phyloP scores from a whole-genome alignment of 1,139 yeast genomes.

The Kurtzmaniella quercitrusa region DNA sequence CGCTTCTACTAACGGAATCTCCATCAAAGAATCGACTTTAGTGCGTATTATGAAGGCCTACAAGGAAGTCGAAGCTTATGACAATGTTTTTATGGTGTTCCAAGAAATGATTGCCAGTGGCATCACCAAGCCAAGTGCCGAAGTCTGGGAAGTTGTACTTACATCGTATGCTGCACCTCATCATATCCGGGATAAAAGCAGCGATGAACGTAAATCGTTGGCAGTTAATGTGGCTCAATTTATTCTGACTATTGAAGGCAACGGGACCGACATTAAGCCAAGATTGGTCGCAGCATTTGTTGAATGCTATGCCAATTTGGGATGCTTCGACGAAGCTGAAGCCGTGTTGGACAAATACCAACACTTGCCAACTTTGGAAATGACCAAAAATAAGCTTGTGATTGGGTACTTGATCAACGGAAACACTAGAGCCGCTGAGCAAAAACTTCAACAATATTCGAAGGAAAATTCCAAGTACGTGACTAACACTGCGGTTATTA shows the following conservation, averaged over 20 bases:
- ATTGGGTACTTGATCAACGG: slow-evolving; percentile 31
- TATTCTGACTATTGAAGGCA: slow-evolving; percentile 24
- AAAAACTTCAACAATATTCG: slow-evolving; percentile 22
- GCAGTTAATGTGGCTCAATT: slow-evolving; percentile 24
- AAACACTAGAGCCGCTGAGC: slow-evolving; percentile 32
- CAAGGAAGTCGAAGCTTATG: slow-evolving; percentile 25
- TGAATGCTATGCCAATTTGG: slow-evolving; percentile 35
- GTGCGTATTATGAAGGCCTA: slow-evolving; percentile 34
- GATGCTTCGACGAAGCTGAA: slow-evolving; percentile 26
- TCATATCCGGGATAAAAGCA: slow-evolving; percentile 13
- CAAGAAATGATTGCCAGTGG: slow-evolving; percentile 28
- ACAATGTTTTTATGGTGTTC: slow-evolving; percentile 32
- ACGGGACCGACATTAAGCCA: slow-evolving; percentile 24
- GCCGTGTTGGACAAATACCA: slow-evolving; percentile 16
- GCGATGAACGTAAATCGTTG: slow-evolving; percentile 15
- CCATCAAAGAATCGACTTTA: slow-evolving; percentile 29
- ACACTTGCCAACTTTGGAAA: slow-evolving; percentile 22
- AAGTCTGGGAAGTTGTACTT: slow-evolving; percentile 36
- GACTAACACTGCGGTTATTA: slow-evolving; percentile 36
- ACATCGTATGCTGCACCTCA: slow-evolving; percentile 35
- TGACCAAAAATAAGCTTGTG: slow-evolving; percentile 34
- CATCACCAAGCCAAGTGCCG: slow-evolving; percentile 21
- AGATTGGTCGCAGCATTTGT: slow-evolving; percentile 29
- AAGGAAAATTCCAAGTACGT: slow-evolving; percentile 20
- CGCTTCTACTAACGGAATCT: slow-evolving; percentile 19